Conservation (phyloP, 2,329 filamentous ascomycete species). For the Fusarium coicis region DNA sequence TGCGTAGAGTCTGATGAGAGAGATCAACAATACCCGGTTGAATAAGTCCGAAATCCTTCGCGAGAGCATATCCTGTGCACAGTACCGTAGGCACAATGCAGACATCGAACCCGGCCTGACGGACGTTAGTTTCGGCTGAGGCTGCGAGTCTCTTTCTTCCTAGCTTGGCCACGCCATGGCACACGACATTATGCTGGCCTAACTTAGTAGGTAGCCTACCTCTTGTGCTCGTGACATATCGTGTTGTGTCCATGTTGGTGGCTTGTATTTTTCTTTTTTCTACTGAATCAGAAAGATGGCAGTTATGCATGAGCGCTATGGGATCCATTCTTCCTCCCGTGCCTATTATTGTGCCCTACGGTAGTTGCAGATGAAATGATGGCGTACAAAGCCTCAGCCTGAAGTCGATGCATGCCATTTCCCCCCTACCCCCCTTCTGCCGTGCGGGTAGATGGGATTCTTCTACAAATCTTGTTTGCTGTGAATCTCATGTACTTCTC, state of each 20-base stretch:
- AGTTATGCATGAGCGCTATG: not conserved
- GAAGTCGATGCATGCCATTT: constrained; percentile 34
- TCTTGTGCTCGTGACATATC: constrained; percentile 17
- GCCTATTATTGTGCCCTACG: constrained; percentile 16
- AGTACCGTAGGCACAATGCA: not conserved
- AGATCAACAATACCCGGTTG: not conserved
- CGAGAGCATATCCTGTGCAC: not conserved
- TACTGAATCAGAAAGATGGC: not conserved
- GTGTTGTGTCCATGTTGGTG: constrained; percentile 7
- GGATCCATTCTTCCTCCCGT: constrained; percentile 12
- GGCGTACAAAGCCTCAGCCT: constrained; percentile 28
- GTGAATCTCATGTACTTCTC: constrained; percentile 1
- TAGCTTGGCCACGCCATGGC: constrained; percentile 8
- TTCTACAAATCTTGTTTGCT: constrained; percentile 25
- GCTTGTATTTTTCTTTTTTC: not conserved
- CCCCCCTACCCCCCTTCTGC: constrained; percentile 5
- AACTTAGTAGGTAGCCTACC: not conserved
- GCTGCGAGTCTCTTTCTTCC: not conserved
- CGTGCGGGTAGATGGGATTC: constrained; percentile 17
- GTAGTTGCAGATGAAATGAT: constrained; percentile 35
- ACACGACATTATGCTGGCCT: not conserved
- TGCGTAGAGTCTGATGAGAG: not conserved
- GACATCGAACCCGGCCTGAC: not conserved
- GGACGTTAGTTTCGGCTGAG: constrained; percentile 10
- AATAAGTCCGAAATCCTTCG: constrained; percentile 8